Evolutionary conservation across 305 asterid genomes (phyloP).

Genomic region (Withania somnifera): DNA sequence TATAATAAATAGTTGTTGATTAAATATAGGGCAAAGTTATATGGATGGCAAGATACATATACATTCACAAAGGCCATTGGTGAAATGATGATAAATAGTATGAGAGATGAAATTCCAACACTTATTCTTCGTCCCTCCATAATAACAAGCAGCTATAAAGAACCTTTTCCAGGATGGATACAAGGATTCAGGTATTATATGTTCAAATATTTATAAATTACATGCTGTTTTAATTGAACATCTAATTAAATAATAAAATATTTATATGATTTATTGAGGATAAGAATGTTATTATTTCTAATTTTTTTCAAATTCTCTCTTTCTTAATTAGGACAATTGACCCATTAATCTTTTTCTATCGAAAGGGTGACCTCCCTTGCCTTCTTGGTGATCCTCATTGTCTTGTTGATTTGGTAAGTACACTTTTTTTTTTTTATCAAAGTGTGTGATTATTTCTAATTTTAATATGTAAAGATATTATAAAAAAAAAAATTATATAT

Average conservation of each 20-base stretch:
- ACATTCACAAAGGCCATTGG: background rate
- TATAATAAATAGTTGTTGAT: background rate
- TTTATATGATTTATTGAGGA: background rate
- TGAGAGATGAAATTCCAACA: background rate
- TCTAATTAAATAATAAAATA: too few relatives aligned
- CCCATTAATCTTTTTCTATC: background rate
- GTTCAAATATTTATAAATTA: too few relatives aligned
- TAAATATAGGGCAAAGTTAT: background rate
- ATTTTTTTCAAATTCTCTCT: background rate
- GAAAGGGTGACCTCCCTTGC: background rate
- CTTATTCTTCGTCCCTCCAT: background rate
- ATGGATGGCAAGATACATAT: slow-evolving; percentile 2
- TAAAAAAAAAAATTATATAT: too few relatives aligned
- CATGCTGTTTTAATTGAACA: background rate
- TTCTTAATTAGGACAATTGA: background rate
- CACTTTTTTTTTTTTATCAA: too few relatives aligned
- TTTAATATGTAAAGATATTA: too few relatives aligned
- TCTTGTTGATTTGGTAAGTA: background rate
- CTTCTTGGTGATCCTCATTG: background rate
- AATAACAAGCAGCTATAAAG: background rate
- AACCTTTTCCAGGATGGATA: background rate
- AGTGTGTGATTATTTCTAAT: background rate
- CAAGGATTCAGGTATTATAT: background rate
- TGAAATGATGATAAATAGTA: background rate
- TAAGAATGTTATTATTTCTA: background rate